Evolutionary conservation across 495 filamentous ascomycete genomes (phyloP).

Genomic region (Daldinia loculata): DNA sequence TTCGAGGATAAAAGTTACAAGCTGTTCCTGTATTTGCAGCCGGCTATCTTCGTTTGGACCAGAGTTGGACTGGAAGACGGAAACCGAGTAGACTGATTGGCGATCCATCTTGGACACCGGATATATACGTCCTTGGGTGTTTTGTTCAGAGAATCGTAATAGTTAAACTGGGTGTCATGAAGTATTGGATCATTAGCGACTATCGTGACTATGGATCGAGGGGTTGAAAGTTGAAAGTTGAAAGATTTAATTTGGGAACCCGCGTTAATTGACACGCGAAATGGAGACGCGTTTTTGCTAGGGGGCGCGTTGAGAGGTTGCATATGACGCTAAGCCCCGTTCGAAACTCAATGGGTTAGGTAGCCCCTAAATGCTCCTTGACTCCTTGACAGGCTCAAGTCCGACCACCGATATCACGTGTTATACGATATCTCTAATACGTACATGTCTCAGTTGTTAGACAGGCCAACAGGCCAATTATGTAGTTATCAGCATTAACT

Average conservation of each 20-base stretch:
- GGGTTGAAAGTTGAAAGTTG: slow-evolving; percentile 21
- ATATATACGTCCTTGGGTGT: slow-evolving; percentile 4
- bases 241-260: slow-evolving; percentile 34
- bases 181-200: not conserved
- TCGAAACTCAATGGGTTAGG: not conserved
- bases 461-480: not conserved
- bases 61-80: slow-evolving; percentile 74
- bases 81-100: slow-evolving; percentile 83
- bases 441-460: not conserved
- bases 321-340: slow-evolving; percentile 30
- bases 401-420: slow-evolving; percentile 27
- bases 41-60: slow-evolving; percentile 63
- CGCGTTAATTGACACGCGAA: slow-evolving; percentile 38
- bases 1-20: slow-evolving; percentile 88
- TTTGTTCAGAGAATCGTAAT: not conserved
- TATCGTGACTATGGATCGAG: slow-evolving; percentile 27
- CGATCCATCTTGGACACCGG: slow-evolving; percentile 73
- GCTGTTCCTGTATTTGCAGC: slow-evolving; percentile 66
- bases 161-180: not conserved
- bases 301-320: slow-evolving; percentile 46
- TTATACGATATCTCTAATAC: not conserved
- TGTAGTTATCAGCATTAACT: slow-evolving; percentile 1
- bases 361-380: slow-evolving; percentile 21
- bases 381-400: slow-evolving; percentile 1
- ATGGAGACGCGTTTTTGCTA: slow-evolving; percentile 33